Evolutionary conservation across 164 flowering plant genomes (phyloP), one percentile per base, ranked within the genome.

Genomic region (Annona cherimola): DNA sequence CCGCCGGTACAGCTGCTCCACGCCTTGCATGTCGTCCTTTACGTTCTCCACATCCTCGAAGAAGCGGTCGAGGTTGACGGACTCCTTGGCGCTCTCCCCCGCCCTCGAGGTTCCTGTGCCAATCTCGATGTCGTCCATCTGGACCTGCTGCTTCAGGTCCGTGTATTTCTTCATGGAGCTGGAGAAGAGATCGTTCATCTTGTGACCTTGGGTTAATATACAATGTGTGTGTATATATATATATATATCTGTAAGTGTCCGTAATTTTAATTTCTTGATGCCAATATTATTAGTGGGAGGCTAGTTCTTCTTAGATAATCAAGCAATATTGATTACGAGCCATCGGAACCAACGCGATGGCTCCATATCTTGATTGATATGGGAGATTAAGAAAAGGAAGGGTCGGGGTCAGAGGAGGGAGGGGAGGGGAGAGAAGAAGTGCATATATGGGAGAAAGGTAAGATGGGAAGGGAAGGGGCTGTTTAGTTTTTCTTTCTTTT

Each of bases 101-200:
- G 2, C 9, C 2, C 14, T 16, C 57, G 2, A 11, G 18, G 9
- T 16, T 16, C 60, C 74, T 2, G 59, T 67, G 16, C 69, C 66
- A 0, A 42, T 55, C 55, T 77, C 79, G 19, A 68, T 41, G 66
- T 76, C 76, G n/a, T 79, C 79, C 39, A 45, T 7, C 12, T n/a
- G 42, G 66, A 6, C 45, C 61, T 70, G 73, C 66, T 61, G 67
- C 69, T 79, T 76, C 73, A 79, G 71, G 75, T 76, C 79, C 19
- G 77, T 74, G 73, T 79, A 79, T 67, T 74, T 74, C 75, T 76
- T 76, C 62, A 79, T 74, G 8, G 82, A 79, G 20, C 71, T 69
- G 55, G 82, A 79, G 71, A 79, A 67, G 14, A 79, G 77, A 68
- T 79, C 82, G 55, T 79, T 79, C 82, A 79, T 79, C 74, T 76